Evolutionary conservation across 202 grass and related monocot species (phyloP).

Genomic region (Digitaria exilis): DNA sequence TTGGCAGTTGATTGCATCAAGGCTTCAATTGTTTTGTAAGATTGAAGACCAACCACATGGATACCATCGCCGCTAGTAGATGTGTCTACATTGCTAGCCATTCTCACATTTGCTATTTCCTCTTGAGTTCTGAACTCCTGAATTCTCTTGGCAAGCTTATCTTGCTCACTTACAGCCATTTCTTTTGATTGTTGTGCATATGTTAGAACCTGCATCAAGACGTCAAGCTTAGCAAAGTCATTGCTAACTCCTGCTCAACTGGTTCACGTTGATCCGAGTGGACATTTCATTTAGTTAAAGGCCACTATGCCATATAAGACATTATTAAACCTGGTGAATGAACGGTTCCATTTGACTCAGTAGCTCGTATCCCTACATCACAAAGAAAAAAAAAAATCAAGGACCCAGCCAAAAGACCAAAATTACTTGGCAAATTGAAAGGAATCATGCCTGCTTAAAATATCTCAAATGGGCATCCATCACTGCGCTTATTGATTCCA

Average conservation of each 20-base stretch:
- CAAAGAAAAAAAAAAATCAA: constrained; percentile 46
- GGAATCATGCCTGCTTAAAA: constrained; percentile 84
- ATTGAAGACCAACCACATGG: constrained; percentile 87
- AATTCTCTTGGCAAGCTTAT: constrained; percentile 96
- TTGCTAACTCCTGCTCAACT: constrained; percentile 34
- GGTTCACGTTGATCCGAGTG: constrained; percentile 2
- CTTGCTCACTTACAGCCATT: constrained; percentile 82
- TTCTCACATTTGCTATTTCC: constrained; percentile 78
- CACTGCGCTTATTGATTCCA: constrained; percentile 97
- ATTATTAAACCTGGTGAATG: constrained; percentile 80
- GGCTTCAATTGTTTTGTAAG: constrained; percentile 93
- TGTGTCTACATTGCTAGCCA: constrained; percentile 74
- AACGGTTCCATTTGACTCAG: constrained; percentile 96
- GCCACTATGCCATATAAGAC: constrained; percentile 21
- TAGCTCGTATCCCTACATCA: constrained; percentile 84
- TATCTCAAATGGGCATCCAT: constrained; percentile 99
- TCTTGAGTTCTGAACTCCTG: constrained; percentile 94
- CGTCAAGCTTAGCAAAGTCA: constrained; percentile 25
- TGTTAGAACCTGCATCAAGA: constrained; percentile 89
- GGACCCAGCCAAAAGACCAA: constrained; percentile 28
- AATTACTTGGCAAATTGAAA: constrained; percentile 33
- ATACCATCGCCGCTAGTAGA: constrained; percentile 92
- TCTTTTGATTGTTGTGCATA: constrained; percentile 98
- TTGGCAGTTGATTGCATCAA: constrained; percentile 92
- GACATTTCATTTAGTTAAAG: constrained; percentile 27